These are phyloP conservation scores for Coemansia sp. DNA, from an alignment of 192 early-diverging fungal genomes.

Conservation along the genomic window DNA sequence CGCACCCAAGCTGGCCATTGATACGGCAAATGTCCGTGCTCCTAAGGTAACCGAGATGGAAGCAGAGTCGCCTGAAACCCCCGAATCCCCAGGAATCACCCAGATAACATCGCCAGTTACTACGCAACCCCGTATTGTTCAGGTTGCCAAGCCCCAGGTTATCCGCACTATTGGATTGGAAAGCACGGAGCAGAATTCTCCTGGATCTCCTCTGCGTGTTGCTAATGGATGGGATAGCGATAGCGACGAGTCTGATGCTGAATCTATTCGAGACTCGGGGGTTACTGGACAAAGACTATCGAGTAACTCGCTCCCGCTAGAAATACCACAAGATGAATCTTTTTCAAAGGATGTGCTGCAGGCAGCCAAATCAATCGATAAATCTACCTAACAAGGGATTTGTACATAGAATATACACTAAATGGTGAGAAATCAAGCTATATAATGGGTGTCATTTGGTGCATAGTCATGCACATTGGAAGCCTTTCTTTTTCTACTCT, in stretches of 20 bases:
- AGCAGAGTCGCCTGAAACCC: conserved; percentile 24
- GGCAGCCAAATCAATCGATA: not conserved
- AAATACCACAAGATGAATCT: conserved; percentile 9
- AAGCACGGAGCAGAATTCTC: conserved; percentile 7
- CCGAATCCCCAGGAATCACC: conserved; percentile 15
- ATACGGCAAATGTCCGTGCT: conserved; percentile 9
- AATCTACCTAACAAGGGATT: not conserved
- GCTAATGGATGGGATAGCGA: conserved; percentile 36
- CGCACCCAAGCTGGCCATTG: conserved; percentile 12
- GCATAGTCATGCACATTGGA: too few species aligned
- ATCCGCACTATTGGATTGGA: conserved; percentile 13
- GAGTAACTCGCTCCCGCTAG: conserved; percentile 1
- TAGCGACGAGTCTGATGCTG: conserved; percentile 1
- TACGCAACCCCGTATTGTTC: conserved; percentile 39
- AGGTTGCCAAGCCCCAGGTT: conserved; percentile 24
- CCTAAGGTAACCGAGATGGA: not conserved
- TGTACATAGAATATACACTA: not conserved
- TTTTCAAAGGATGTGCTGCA: conserved; percentile 17
- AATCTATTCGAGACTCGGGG: not conserved
- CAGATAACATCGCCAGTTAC: conserved; percentile 14
- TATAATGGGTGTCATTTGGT: too few species aligned
- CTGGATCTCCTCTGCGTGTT: conserved; percentile 24
- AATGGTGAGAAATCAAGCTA: too few species aligned
- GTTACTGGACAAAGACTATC: not conserved
- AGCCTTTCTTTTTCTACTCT: not conserved